These are phyloP conservation scores for Calonectria hawksworthii DNA, from an alignment of 2,329 filamentous ascomycete species.

Conservation along the genomic window DNA sequence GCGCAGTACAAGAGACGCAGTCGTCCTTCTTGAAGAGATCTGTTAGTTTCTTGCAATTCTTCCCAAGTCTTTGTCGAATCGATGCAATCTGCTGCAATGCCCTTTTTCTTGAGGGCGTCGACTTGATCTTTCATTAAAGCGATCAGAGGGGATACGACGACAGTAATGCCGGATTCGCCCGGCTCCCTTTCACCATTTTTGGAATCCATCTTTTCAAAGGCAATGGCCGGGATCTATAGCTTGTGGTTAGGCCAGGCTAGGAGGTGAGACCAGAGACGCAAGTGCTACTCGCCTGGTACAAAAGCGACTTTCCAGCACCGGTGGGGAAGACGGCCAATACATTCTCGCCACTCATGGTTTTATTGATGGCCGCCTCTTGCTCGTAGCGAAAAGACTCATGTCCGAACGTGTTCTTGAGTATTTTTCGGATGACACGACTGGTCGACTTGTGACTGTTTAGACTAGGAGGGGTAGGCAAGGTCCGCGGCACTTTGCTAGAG, in stretches of 20 bases:
- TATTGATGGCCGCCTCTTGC: conserved; percentile 57
- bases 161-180: conserved; percentile 63
- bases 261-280: not conserved
- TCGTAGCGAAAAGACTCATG: conserved; percentile 59
- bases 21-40: conserved; percentile 57
- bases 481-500: not conserved
- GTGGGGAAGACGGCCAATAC: conserved; percentile 62
- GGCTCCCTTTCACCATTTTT: conserved; percentile 41
- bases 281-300: conserved; percentile 57
- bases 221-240: conserved; percentile 60
- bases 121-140: conserved; percentile 74
- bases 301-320: conserved; percentile 65
- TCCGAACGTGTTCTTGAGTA: conserved; percentile 48
- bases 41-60: conserved; percentile 55
- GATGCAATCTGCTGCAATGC: conserved; percentile 66
- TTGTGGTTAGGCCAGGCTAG: not conserved
- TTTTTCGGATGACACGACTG: not conserved
- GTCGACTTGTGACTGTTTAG: not conserved
- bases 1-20: conserved; percentile 71
- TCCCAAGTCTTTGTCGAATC: conserved; percentile 69
- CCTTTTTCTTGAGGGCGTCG: conserved; percentile 63
- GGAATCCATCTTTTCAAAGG: conserved; percentile 60
- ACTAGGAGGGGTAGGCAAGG: not conserved
- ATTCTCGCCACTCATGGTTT: conserved; percentile 56
- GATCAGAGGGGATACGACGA: conserved; percentile 70